These are phyloP conservation scores for Spencermartinsiella ligniputridi DNA, from an alignment of 1,139 yeast species.

Conservation along the genomic window DNA sequence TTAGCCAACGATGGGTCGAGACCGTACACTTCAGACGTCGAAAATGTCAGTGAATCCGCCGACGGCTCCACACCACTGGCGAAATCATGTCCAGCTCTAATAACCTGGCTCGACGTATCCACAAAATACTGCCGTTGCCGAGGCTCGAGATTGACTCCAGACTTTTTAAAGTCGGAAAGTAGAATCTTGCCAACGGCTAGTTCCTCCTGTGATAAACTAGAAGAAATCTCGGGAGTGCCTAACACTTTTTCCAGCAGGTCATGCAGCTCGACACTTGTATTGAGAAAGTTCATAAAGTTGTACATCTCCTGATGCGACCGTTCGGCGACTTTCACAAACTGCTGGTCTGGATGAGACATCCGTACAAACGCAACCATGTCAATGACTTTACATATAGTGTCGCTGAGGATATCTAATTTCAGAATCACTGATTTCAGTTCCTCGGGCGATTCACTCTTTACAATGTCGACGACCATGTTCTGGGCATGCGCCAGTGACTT, in stretches of 20 bases:
- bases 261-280: slow-evolving; percentile 77
- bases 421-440: slow-evolving; percentile 55
- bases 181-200: slow-evolving; percentile 75
- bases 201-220: slow-evolving; percentile 61
- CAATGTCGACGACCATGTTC: slow-evolving; percentile 51
- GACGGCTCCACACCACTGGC: slow-evolving; percentile 47
- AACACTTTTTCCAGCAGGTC: slow-evolving; percentile 54
- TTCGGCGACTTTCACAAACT: slow-evolving; percentile 79
- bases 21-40: slow-evolving; percentile 35
- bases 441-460: slow-evolving; percentile 38
- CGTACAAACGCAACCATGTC: slow-evolving; percentile 92
- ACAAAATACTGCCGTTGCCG: slow-evolving; percentile 67
- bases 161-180: slow-evolving; percentile 79
- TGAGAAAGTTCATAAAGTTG: slow-evolving; percentile 88
- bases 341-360: slow-evolving; percentile 74
- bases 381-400: slow-evolving; percentile 83
- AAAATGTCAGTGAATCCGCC: slow-evolving; percentile 30
- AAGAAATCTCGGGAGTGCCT: slow-evolving; percentile 38
- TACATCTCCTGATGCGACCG: slow-evolving; percentile 83
- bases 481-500: slow-evolving; percentile 63
- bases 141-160: slow-evolving; percentile 79
- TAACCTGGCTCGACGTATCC: slow-evolving; percentile 72
- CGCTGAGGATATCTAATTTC: slow-evolving; percentile 79
- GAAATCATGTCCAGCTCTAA: slow-evolving; percentile 78
- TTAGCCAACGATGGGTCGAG: slow-evolving; percentile 34